A percentile compares a stretch with the other conserved stretches of the same genome.
phyloP scores from a whole-genome alignment of 768 basidiomycete species.

The Neoboletus brunneissimus region DNA sequence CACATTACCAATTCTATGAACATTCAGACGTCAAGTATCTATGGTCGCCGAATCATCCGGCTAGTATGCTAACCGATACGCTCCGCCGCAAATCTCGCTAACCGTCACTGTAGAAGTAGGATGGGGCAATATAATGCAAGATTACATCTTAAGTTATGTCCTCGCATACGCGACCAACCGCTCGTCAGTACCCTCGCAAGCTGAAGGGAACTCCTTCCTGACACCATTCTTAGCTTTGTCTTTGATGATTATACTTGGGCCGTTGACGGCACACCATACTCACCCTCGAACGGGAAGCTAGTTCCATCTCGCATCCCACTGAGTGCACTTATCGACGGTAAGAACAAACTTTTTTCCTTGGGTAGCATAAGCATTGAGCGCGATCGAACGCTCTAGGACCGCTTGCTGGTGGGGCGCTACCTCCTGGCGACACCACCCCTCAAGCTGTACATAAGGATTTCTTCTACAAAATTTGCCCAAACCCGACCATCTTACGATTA shows the following conservation, averaged over 20 bases:
- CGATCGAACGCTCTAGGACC: conserved; percentile 29
- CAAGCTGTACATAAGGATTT: conserved; percentile 36
- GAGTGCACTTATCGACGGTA: conserved; percentile 36
- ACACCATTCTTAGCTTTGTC: conserved; percentile 31
- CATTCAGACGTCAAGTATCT: neutral
- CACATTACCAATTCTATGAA: neutral
- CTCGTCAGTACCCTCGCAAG: conserved; percentile 25
- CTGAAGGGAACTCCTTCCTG: neutral
- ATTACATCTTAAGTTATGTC: conserved; percentile 34
- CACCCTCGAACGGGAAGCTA: conserved; percentile 32
- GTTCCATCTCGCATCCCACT: conserved; percentile 40
- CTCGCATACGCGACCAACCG: conserved; percentile 34
- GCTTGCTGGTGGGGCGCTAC: conserved; percentile 36
- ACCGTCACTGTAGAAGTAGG: conserved; percentile 28
- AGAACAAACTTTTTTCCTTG: neutral
- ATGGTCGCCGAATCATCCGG: neutral
- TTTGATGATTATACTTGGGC: conserved; percentile 44
- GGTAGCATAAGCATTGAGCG: neutral
- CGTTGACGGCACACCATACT: conserved; percentile 32
- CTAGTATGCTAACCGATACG: neutral
- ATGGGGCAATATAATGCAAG: conserved; percentile 41
- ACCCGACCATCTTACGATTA: conserved; percentile 32
- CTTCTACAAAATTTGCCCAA: conserved; percentile 38
- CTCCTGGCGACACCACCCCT: conserved; percentile 28
- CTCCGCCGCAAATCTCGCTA: neutral